Percentiles rank a stretch among this genome's conserved stretches.
phyloP scores from a whole-genome alignment of 1,139 yeast species.

The Magnusiomyces tetraspermus region DNA sequence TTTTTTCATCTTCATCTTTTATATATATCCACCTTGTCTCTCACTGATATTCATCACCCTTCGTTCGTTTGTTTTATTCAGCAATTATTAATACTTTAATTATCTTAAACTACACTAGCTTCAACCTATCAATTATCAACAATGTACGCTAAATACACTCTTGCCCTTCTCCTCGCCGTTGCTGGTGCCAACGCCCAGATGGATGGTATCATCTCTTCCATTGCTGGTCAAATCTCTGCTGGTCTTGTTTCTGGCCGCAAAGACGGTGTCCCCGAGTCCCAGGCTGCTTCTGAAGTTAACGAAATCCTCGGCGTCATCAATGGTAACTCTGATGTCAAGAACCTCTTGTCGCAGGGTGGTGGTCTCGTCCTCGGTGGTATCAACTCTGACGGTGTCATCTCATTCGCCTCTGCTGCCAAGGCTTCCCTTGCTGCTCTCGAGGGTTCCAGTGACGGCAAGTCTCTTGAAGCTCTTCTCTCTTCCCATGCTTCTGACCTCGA shows the following conservation, averaged over 20 bases:
- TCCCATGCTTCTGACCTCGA: conserved; percentile 13
- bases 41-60: too few relatives aligned
- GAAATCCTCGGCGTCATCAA: conserved; percentile 15
- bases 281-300: conserved; percentile 17
- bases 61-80: too few relatives aligned
- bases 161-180: too few relatives aligned
- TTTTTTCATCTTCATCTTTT: too few relatives aligned
- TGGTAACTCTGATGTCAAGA: conserved; percentile 12
- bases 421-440: conserved; percentile 14
- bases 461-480: conserved; percentile 10
- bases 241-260: conserved; percentile 16
- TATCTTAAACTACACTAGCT: too few relatives aligned
- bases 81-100: too few relatives aligned
- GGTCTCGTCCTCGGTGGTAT: conserved; percentile 14
- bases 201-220: conserved; percentile 13
- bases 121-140: too few relatives aligned
- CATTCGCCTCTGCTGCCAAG: conserved; percentile 7
- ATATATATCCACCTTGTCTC: too few relatives aligned
- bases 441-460: conserved; percentile 13
- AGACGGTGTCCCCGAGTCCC: conserved; percentile 11
- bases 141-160: too few relatives aligned
- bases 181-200: too few relatives aligned
- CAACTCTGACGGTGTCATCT: conserved; percentile 14
- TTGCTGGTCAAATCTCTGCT: conserved; percentile 14
- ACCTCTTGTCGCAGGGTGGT: conserved; percentile 14